Evolutionary conservation across 2,329 filamentous ascomycete genomes (phyloP), one percentile per base, ranked within the genome.

Genomic region (Colletotrichum scovillei): DNA sequence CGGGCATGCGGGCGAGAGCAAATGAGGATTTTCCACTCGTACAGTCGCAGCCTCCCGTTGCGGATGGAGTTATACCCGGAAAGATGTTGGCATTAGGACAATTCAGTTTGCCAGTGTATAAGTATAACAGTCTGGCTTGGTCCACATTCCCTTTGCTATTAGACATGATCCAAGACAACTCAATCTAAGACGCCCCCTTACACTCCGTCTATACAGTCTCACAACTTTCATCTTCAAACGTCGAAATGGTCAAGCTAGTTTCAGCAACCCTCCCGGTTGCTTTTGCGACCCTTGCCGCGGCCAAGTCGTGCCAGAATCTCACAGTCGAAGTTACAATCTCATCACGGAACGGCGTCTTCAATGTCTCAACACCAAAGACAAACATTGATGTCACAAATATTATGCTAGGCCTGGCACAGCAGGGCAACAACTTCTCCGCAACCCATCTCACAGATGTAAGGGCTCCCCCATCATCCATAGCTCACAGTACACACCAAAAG

Each of bases 381-480:
- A 88, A 91, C 76, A 84, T 91, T 42, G 90, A 92, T 2, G 88
- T 88, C 1, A 88, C 88, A 14, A 85, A 88, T 74, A 89, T 92
- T 75, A 80, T 88, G 35, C 81, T 91, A 67, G 83, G 86, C 67
- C 72, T 87, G n/a, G 83, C 84, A 2, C 82, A 83, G 49, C 85
- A 88, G 56, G 86, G 86, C n/a, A 78, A 81, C 56, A 89, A 91
- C 77, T 89, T 85, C 76, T 84, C 86, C 0, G 79, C 82, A 1
- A 77, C 81, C 11, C 76, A 86, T 2, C 79, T 89, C 2, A 78
- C 80, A n/a, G 88, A 85, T 52, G 85, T 86, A 79, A 75, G 82
- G 78, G 1, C 12, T 60, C 14, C 19, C 19, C 19, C 19, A 67
- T 4, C 19, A 3, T 26, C 12, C 1, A 7, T 16, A 32, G 14